phyloP scores from a whole-genome alignment of 1,284 basidiomycete genomes.

The Papiliotrema laurentii region DNA sequence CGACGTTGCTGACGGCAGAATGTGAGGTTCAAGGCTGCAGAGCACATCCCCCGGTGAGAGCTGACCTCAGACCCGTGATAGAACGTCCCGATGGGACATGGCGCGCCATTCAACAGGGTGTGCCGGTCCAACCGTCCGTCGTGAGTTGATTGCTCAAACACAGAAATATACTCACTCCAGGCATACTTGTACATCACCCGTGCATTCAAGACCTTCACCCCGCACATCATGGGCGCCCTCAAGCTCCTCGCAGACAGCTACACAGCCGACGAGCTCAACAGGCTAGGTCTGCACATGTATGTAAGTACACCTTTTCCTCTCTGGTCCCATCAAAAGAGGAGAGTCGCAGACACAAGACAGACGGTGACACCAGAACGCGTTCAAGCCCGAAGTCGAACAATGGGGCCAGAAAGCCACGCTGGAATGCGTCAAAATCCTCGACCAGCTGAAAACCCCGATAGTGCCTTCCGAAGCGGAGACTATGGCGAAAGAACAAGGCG shows the following conservation, averaged over 20 bases:
- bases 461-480: constrained; percentile 5
- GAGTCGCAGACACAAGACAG: neutral
- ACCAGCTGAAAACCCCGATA: constrained; percentile 24
- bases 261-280: constrained; percentile 61
- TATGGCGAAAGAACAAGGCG: constrained; percentile 1
- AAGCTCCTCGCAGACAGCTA: constrained; percentile 70
- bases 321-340: too few species aligned
- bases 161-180: constrained; percentile 6
- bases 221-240: constrained; percentile 72
- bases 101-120: constrained; percentile 72
- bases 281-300: constrained; percentile 66
- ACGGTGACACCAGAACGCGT: constrained; percentile 28
- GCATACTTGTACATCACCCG: constrained; percentile 79
- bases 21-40: constrained; percentile 10
- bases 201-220: constrained; percentile 68
- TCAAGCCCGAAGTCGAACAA: constrained; percentile 46
- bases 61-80: constrained; percentile 75
- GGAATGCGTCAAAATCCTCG: constrained; percentile 37
- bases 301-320: constrained; percentile 29
- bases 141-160: constrained; percentile 20
- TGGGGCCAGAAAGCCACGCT: constrained; percentile 46
- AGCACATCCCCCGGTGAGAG: constrained; percentile 52
- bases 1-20: constrained; percentile 7
- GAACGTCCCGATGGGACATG: constrained; percentile 64
- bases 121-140: constrained; percentile 64